phyloP scores from a whole-genome alignment of 805 yeast species.

The Spathaspora boniae region DNA sequence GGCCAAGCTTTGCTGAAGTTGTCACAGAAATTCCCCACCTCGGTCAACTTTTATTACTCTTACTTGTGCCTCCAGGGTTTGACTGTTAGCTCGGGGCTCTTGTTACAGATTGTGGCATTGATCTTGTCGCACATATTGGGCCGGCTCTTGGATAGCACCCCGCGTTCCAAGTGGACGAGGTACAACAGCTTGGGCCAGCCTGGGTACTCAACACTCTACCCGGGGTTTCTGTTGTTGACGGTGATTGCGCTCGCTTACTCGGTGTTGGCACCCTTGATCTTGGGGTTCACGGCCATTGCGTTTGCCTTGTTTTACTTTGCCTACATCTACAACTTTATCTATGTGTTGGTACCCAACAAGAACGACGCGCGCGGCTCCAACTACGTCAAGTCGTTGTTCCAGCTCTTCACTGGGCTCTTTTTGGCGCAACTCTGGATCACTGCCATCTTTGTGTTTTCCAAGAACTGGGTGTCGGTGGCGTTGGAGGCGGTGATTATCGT shows the following conservation, averaged over 20 bases:
- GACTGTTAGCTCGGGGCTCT: slow-evolving; percentile 67
- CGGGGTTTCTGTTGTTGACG: slow-evolving; percentile 69
- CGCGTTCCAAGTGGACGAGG: slow-evolving; percentile 88
- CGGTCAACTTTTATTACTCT: slow-evolving; percentile 85
- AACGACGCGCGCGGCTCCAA: slow-evolving; percentile 68
- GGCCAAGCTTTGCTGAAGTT: slow-evolving; percentile 67
- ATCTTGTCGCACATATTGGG: slow-evolving; percentile 71
- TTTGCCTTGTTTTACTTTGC: slow-evolving; percentile 58
- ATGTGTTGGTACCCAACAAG: slow-evolving; percentile 55
- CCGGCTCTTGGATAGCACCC: slow-evolving; percentile 73
- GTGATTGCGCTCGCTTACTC: slow-evolving; percentile 74
- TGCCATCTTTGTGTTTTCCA: slow-evolving; percentile 71
- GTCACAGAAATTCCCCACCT: slow-evolving; percentile 77
- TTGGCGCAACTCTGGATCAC: slow-evolving; percentile 65
- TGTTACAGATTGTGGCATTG: slow-evolving; percentile 73
- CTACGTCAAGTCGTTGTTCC: slow-evolving; percentile 70
- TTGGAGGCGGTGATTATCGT: slow-evolving; percentile 59
- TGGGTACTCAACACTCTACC: slow-evolving; percentile 81
- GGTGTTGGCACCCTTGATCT: slow-evolving; percentile 70
- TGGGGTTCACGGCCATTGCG: slow-evolving; percentile 63
- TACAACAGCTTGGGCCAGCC: slow-evolving; percentile 60
- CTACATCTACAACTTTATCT: slow-evolving; percentile 57
- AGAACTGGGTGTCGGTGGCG: slow-evolving; percentile 76
- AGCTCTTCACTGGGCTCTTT: slow-evolving; percentile 68
- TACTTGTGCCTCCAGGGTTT: slow-evolving; percentile 82